phyloP scores from a whole-genome alignment of 148 eudicot species.

The Cornus kousa region DNA sequence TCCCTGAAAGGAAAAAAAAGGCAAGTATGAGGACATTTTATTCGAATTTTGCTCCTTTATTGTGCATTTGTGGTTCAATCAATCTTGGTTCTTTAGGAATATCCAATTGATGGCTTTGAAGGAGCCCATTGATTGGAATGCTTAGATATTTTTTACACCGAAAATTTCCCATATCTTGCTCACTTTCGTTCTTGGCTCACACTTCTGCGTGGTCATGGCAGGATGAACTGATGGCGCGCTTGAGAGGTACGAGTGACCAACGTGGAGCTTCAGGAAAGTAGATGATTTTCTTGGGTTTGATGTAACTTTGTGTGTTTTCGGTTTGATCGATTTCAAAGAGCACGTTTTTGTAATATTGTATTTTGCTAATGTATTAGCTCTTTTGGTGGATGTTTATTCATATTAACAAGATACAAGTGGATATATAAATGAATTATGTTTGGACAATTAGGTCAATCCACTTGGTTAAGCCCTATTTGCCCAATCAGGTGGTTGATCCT shows the following conservation, averaged over 20 bases:
- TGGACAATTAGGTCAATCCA: no score
- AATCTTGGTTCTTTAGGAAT: neutral
- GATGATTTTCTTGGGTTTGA: neutral
- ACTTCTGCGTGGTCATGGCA: slow-evolving; percentile 10
- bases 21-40: slow-evolving; percentile 35
- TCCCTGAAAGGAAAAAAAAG: slow-evolving; percentile 71
- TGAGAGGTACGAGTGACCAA: slow-evolving; percentile 36
- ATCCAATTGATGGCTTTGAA: neutral
- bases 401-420: no score
- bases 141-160: neutral
- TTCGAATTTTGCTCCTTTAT: neutral
- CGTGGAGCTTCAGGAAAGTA: neutral
- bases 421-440: no score
- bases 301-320: neutral
- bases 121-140: neutral
- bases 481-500: no score
- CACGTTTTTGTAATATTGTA: neutral
- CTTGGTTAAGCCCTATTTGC: no score
- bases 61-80: neutral
- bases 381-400: neutral
- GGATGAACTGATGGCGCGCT: slow-evolving; percentile 74
- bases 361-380: neutral
- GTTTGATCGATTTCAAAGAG: neutral
- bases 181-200: neutral
- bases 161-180: neutral